These are phyloP conservation scores for Insectozyma bohioensis DNA, from an alignment of 1,139 yeast genomes.

Conservation along the genomic window DNA sequence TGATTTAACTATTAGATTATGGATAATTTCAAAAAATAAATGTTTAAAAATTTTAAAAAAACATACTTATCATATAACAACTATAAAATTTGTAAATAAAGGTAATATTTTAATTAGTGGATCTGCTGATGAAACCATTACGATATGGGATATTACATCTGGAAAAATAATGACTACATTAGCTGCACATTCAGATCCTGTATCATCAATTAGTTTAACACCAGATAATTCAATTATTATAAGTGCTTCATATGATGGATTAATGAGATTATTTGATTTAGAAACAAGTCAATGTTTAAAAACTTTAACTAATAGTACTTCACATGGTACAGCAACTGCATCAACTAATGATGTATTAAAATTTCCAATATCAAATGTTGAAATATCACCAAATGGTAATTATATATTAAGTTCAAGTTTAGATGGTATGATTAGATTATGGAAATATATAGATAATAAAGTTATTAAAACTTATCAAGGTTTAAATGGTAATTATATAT, in stretches of 20 bases:
- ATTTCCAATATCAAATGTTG: slow-evolving; percentile 72
- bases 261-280: slow-evolving; percentile 84
- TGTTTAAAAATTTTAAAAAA: slow-evolving; percentile 65
- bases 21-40: slow-evolving; percentile 53
- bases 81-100: slow-evolving; percentile 66
- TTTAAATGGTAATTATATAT: slow-evolving; percentile 28
- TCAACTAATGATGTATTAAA: slow-evolving; percentile 52
- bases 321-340: slow-evolving; percentile 57
- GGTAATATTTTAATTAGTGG: slow-evolving; percentile 84
- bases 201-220: slow-evolving; percentile 68
- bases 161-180: slow-evolving; percentile 75
- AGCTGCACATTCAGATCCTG: slow-evolving; percentile 94
- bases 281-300: slow-evolving; percentile 89
- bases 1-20: slow-evolving; percentile 76
- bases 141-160: slow-evolving; percentile 81
- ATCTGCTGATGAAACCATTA: slow-evolving; percentile 86
- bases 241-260: slow-evolving; percentile 90
- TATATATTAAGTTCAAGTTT: slow-evolving; percentile 76
- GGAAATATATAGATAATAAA: slow-evolving; percentile 79
- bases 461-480: slow-evolving; percentile 75
- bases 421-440: slow-evolving; percentile 74
- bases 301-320: slow-evolving; percentile 73
- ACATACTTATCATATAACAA: slow-evolving; percentile 83
- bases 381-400: slow-evolving; percentile 79
- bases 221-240: slow-evolving; percentile 83